Percentiles rank a stretch among this genome's conserved stretches.
Conservation (phyloP, 2,329 filamentous ascomycete genomes). For the Aureobasidium namibiae region DNA sequence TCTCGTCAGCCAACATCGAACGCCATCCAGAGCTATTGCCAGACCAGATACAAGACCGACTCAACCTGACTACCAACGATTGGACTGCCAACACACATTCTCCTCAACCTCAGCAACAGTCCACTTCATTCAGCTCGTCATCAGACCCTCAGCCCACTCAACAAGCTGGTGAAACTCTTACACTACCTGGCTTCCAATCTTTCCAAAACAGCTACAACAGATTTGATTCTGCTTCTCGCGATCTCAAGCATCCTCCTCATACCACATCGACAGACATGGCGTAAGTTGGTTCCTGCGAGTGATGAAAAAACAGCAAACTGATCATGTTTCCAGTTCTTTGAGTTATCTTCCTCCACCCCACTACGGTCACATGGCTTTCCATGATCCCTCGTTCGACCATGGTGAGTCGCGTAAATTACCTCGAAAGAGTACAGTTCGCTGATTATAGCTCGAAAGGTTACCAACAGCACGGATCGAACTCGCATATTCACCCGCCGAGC, state of each 20-base stretch:
- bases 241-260: slow-evolving; percentile 17
- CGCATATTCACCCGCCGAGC: neutral
- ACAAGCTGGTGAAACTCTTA: neutral
- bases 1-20: slow-evolving; percentile 23
- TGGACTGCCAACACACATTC: slow-evolving; percentile 27
- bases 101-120: slow-evolving; percentile 23
- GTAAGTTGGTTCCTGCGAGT: slow-evolving; percentile 16
- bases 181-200: neutral
- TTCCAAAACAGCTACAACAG: neutral
- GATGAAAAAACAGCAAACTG: neutral
- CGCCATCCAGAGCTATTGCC: slow-evolving; percentile 22
- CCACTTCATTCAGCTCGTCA: slow-evolving; percentile 15
- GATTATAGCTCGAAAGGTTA: neutral
- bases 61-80: slow-evolving; percentile 15
- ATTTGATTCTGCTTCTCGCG: neutral
- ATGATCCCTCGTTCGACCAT: slow-evolving; percentile 21
- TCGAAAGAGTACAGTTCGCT: neutral
- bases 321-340: slow-evolving; percentile 22
- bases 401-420: slow-evolving; percentile 19
- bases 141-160: neutral
- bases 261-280: slow-evolving; percentile 26
- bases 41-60: slow-evolving; percentile 16
- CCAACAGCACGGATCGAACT: neutral
- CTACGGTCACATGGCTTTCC: slow-evolving; percentile 21
- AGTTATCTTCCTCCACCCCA: slow-evolving; percentile 29